These are phyloP conservation scores for Triangularia setosa DNA, from an alignment of 2,329 filamentous ascomycete species.

Conservation along the genomic window DNA sequence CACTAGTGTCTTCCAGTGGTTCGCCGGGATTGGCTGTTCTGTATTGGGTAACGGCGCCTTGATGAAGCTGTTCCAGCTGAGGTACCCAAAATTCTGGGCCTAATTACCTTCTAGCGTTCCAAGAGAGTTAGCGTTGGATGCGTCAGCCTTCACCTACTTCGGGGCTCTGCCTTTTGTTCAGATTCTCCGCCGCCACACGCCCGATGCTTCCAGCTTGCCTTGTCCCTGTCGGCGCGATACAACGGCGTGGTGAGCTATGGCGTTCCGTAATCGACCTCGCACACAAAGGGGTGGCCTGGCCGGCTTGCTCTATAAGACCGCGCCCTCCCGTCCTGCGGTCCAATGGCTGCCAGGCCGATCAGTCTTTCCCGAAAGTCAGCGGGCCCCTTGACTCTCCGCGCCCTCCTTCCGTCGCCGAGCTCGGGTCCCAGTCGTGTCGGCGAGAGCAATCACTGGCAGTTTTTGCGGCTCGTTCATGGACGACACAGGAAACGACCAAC, in stretches of 20 bases:
- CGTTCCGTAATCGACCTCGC: constrained; percentile 7
- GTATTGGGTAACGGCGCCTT: constrained; percentile 6
- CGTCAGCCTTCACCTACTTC: constrained; percentile 17
- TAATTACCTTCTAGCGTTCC: constrained; percentile 11
- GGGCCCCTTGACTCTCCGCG: not conserved
- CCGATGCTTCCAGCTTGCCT: constrained; percentile 8
- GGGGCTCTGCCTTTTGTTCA: constrained; percentile 18
- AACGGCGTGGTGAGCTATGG: constrained; percentile 5
- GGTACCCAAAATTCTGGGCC: constrained; percentile 4
- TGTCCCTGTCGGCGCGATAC: constrained; percentile 1
- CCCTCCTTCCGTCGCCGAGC: not conserved
- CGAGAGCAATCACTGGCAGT: not conserved
- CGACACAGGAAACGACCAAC: not conserved
- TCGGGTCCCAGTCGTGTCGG: not conserved
- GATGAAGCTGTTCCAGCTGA: constrained; percentile 18
- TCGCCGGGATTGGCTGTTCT: constrained; percentile 20
- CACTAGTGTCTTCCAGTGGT: constrained; percentile 9
- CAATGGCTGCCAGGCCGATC: not conserved
- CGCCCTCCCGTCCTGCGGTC: not conserved
- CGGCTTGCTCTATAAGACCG: constrained; percentile 5
- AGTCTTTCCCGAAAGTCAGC: not conserved
- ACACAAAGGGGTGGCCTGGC: constrained; percentile 3
- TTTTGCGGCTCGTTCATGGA: no score
- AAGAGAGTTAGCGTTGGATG: constrained; percentile 14
- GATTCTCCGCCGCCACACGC: constrained; percentile 14